These are phyloP conservation scores for Aspergillus hiratsukae DNA, from an alignment of 2,329 filamentous ascomycete species.

Conservation along the genomic window DNA sequence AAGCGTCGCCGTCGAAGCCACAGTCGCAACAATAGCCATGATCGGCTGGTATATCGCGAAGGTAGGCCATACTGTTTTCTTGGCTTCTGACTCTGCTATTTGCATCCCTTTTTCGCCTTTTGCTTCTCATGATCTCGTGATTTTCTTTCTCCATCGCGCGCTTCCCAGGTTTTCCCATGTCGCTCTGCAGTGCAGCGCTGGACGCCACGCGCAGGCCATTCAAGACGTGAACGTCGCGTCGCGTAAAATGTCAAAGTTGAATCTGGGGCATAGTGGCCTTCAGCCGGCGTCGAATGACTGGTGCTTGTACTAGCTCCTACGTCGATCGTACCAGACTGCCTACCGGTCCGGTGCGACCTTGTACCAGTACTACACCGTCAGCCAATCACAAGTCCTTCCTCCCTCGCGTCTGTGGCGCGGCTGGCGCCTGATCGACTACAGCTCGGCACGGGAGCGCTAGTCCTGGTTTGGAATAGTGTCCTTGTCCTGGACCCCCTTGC, in stretches of 20 bases:
- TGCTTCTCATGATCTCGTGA: background rate
- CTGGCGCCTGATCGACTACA: slow-evolving; percentile 22
- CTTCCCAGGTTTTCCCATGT: background rate
- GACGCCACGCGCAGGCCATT: background rate
- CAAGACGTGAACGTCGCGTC: background rate
- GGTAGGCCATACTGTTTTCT: slow-evolving; percentile 19
- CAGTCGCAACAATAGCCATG: slow-evolving; percentile 12
- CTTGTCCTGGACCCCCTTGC: slow-evolving; percentile 14
- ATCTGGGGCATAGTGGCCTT: background rate
- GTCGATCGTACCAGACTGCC: background rate
- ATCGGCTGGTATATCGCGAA: slow-evolving; percentile 21
- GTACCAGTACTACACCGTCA: slow-evolving; percentile 7
- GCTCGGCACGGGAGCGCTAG: slow-evolving; percentile 33
- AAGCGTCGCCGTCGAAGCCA: slow-evolving; percentile 4
- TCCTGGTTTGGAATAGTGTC: slow-evolving; percentile 17
- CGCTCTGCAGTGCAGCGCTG: background rate
- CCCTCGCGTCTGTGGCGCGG: slow-evolving; percentile 10
- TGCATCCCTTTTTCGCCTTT: background rate
- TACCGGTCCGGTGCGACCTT: background rate
- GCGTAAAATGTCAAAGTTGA: background rate
- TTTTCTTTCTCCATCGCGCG: slow-evolving; percentile 1
- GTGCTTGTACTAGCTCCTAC: background rate
- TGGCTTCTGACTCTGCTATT: slow-evolving; percentile 7
- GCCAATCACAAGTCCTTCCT: slow-evolving; percentile 15
- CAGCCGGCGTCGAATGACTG: background rate